Evolutionary conservation across 768 basidiomycete genomes (phyloP), one percentile per base, ranked within the genome.

Genomic region (Pulveroboletus sp.): DNA sequence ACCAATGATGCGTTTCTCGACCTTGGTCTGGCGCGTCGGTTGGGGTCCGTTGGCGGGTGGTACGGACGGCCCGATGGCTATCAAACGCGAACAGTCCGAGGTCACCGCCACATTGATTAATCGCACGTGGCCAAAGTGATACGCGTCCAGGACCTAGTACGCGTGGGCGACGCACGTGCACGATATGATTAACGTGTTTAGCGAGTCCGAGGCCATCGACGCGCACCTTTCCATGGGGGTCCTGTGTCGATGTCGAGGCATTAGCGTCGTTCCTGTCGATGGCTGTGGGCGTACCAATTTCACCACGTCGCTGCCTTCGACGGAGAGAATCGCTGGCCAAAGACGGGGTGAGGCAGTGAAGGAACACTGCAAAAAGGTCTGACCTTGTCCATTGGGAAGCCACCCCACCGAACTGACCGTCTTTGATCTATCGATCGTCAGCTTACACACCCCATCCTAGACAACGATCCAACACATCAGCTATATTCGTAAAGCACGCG

Each of bases 1-100:
- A 79, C 78, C 75, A 24, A 80, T 70, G 32, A 80, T 74, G 40
- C 75, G 73, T 42, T 81, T 80, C 56, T 81, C 79, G 1, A 73
- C 71, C 33, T 72, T 67, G 36, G 75, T 76, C 50, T 68, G 76
- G 51, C 58, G 56, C 6, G 69, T 76, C 5, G 78, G 79, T 24
- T 76, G 73, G 9, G 75, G 63, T 5, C 75, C 72, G 39, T 74
- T 63, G 1, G 58, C 48, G 2, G 74, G 73, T 2, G 72, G 64
- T 25, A 72, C 59, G 9, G 76, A 60, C 5, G 75, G 77, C 4
- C 73, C 79, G 25, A 79, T 74, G 33, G 69, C 74, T 23, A 80
- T 64, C 60, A 80, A 61, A 12, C 78, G 69, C 40, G 69, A 59
- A 35, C 65, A 60, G 50, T 80, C 77, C 31, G 70, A 63, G 6